phyloP scores from a whole-genome alignment of 768 basidiomycete genomes.

The Suillus spraguei region DNA sequence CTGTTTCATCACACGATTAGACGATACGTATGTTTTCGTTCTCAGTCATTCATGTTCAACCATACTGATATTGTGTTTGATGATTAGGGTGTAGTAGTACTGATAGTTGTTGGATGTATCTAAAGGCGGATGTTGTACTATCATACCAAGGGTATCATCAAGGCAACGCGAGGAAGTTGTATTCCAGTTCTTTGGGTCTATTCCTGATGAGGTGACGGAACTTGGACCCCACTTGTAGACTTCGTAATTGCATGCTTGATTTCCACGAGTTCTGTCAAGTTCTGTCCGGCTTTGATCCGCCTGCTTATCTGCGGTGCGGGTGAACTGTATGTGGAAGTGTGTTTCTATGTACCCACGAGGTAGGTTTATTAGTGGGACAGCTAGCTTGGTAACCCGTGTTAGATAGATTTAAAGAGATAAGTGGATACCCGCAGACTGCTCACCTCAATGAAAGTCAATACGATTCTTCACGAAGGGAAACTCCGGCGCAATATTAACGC shows the following conservation, averaged over 20 bases:
- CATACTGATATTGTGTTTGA: constrained; percentile 10
- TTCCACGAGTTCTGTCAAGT: neutral
- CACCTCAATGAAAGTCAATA: neutral
- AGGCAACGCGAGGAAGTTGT: neutral
- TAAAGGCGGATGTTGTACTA: constrained; percentile 20
- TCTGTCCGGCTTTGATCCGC: neutral
- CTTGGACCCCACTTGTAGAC: neutral
- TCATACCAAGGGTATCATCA: constrained; percentile 2
- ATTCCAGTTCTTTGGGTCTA: neutral
- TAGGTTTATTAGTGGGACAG: constrained; percentile 1
- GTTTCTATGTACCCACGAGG: neutral
- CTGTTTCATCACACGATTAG: constrained; percentile 30
- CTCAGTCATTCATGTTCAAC: neutral
- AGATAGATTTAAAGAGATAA: neutral
- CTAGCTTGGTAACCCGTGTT: neutral
- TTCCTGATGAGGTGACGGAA: neutral
- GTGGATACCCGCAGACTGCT: neutral
- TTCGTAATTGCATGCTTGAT: neutral
- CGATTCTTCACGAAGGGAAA: neutral
- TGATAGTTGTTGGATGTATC: constrained; percentile 10
- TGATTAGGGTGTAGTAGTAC: constrained; percentile 35
- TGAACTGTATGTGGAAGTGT: neutral
- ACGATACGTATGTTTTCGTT: constrained; percentile 57
- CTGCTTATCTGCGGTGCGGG: neutral
- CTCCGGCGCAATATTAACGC: neutral